A percentile compares a stretch with the other conserved stretches of the same genome.
phyloP scores from a whole-genome alignment of 208 protist species.

The Acanthamoeba sp. region DNA sequence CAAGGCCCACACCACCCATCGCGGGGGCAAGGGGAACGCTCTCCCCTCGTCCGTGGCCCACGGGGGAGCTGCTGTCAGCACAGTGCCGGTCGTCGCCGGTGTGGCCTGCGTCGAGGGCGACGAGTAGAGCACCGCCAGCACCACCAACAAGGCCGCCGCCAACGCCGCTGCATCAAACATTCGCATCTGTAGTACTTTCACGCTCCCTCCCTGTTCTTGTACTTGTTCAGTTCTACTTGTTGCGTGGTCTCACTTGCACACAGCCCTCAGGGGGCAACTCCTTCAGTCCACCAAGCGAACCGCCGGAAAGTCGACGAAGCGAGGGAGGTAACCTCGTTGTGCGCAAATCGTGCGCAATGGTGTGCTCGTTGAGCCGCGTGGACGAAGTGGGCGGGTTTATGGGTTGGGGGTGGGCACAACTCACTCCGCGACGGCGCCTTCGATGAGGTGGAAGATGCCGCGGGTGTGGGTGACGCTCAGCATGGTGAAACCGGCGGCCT shows the following conservation, averaged over 20 bases:
- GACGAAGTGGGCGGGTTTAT: too few species aligned
- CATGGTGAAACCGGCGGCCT: neutral
- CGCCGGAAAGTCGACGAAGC: neutral
- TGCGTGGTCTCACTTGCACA: too few species aligned
- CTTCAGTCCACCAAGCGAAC: neutral
- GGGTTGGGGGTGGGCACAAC: too few species aligned
- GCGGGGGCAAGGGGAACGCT: constrained; percentile 17
- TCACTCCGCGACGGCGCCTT: neutral
- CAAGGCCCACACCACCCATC: constrained; percentile 10
- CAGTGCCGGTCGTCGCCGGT: too few species aligned
- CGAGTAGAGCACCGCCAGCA: neutral
- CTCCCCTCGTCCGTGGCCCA: neutral
- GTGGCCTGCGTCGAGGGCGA: neutral
- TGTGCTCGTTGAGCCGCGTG: too few species aligned
- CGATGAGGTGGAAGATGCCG: constrained; percentile 45
- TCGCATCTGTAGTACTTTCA: neutral
- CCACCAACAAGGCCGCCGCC: neutral
- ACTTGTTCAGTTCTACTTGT: too few species aligned
- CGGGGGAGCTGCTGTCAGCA: neutral
- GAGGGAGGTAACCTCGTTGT: too few species aligned
- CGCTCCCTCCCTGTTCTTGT: neutral
- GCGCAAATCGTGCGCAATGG: too few species aligned
- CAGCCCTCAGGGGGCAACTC: too few species aligned
- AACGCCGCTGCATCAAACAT: neutral
- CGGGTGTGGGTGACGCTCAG: neutral